Percentiles rank a stretch among this genome's conserved stretches.
Conservation (phyloP, 345 rosid species). For the Hibiscus mutabilis region DNA sequence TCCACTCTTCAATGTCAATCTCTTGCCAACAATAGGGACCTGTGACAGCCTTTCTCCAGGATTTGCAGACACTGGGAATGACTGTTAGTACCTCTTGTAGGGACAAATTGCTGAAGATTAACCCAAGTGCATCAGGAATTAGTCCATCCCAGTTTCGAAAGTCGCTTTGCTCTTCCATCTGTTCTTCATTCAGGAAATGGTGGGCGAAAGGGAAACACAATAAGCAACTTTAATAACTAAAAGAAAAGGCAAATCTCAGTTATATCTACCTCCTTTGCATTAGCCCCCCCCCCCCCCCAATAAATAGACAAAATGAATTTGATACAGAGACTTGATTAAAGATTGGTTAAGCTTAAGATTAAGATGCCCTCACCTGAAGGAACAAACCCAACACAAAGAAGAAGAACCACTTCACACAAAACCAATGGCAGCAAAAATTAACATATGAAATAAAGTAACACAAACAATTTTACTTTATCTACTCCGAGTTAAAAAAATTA, state of each 20-base stretch:
- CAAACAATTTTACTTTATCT: background rate
- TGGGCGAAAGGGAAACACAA: no score
- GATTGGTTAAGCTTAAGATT: background rate
- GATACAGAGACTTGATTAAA: background rate
- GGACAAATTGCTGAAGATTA: constrained; percentile 61
- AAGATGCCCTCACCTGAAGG: background rate
- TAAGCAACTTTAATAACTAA: no score
- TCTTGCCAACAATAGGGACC: constrained; percentile 98
- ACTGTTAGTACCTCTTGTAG: constrained; percentile 67
- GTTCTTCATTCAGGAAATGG: constrained; percentile 3
- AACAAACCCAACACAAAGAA: background rate
- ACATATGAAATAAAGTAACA: background rate
- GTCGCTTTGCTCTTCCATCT: constrained; percentile 54
- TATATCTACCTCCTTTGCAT: no score
- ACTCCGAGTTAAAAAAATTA: background rate
- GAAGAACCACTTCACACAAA: background rate
- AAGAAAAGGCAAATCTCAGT: no score
- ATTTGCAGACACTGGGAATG: constrained; percentile 77
- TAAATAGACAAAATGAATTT: background rate
- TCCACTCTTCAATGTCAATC: constrained; percentile 77
- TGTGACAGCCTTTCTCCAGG: constrained; percentile 64
- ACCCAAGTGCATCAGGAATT: constrained; percentile 78
- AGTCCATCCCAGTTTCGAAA: constrained; percentile 70
- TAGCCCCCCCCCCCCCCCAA: background rate
- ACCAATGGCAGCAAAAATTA: background rate